Base-by-base conservation (phyloP, 2,329 filamentous ascomycete species). In the Exophiala alcalophila region DNA sequence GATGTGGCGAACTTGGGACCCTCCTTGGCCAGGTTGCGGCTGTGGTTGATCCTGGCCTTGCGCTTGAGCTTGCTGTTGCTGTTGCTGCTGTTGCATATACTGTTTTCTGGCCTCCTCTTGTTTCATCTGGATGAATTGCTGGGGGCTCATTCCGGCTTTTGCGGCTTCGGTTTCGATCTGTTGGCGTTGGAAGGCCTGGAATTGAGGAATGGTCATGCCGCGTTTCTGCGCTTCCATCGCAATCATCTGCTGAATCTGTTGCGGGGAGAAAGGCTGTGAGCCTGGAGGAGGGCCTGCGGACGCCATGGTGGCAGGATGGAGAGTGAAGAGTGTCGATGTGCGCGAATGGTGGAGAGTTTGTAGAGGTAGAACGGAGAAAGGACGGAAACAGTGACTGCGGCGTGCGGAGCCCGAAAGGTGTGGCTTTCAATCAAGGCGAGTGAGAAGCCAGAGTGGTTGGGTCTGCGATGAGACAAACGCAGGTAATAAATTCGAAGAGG, bases 161-260 rank as follows among this genome's bases (percentile, higher is more conserved):
- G 73, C 62, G 14, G 70, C 70, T 43, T 72, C 70, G 16, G 65
- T 60, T 30, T 63, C 59, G 34, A 72, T 58, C 38, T 70, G 65
- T 52, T 71, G 66, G 20, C 68, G 64, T 55, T 72, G 69, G 57
- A 69, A 65, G 67, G 41, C 76, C 60, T 55, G 78, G 62, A 94
- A 95, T 65, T 95, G 76, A 30, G 84, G 87, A 1, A 92, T 83
- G 5, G 84, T 81, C 77, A 97, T 81, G 63, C 90, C 90, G 52
- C 83, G 79, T 68, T 85, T 89, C 59, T 85, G 75, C 34, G 91
- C 91, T 66, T 96, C 90, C 45, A 54, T 49, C 12, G 49, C 46
- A 23, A 54, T 54, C 42, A 54, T 41, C 29, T 54, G 51, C 35
- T 52, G 49, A 25, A 54, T 52, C 36, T 54, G 51, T 35, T 52